Evolutionary conservation across 2,329 filamentous ascomycete genomes (phyloP), one percentile per base, ranked within the genome.

Genomic region (Macrophomina pseudophaseolina): DNA sequence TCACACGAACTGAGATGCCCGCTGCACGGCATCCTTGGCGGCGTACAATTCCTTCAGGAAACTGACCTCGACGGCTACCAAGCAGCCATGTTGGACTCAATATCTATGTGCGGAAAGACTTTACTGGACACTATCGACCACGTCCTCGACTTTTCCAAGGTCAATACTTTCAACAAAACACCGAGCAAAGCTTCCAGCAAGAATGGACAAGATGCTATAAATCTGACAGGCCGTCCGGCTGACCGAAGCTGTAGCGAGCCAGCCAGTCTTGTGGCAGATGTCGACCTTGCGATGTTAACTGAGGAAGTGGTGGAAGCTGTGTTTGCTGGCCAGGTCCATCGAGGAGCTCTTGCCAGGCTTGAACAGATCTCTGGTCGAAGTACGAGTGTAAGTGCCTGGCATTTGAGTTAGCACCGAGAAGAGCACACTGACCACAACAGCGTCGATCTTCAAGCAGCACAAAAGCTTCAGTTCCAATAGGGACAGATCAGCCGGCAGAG

Each of bases 1-100:
- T 87, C 84, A 3, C 87, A 90, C 70, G 87, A 90, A 71, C 75
- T 90, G 14, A 80, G 87, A 4, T 87, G 84, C 1, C 87, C 87
- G 0, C 76, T 90, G 0, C 87, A 90, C 65, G 87, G 87, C 2
- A 84, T 89, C 38, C 75, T 89, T 0, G 82, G 85, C 0, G 67
- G 68, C 23, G 74, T 76, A 52, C 75, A 86, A 79, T 62, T 88
- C 3, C 71, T 89, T 0, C 80, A 82, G 4, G 85, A 87, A n/a
- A 74, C 72, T 12, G 63, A 63, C 4, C 68, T 71, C 32, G 71
- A 70, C 33, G 32, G 54, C 9, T 71, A 71, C n/a, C 73, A 74
- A 54, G 40, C 53, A 23, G 74, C 69, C 28, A 76, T 78, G 65
- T 66, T 78, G 6, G 71, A 75, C 23, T 79, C 75, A 0, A 78